Evolutionary conservation across 169 alveolate species (phyloP).

Genomic region (Cryptosporidium viatorum): DNA sequence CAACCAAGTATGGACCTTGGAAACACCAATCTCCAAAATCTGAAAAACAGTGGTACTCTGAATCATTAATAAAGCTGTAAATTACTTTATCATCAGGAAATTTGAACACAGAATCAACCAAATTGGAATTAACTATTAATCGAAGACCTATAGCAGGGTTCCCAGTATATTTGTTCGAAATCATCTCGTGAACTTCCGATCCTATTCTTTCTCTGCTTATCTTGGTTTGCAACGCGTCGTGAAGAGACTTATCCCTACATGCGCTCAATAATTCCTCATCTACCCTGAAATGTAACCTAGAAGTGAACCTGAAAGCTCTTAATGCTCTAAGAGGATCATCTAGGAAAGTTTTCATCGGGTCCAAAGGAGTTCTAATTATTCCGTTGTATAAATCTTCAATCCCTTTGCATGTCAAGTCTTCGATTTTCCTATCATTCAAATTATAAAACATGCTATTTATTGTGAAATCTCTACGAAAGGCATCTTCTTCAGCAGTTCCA

Average conservation of each 20-base stretch:
- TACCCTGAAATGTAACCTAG: constrained; percentile 87
- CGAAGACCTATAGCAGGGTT: constrained; percentile 70
- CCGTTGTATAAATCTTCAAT: constrained; percentile 90
- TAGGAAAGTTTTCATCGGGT: constrained; percentile 91
- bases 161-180: constrained; percentile 49
- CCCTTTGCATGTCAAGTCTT: constrained; percentile 95
- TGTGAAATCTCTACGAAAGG: constrained; percentile 97
- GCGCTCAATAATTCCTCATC: constrained; percentile 83
- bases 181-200: constrained; percentile 77
- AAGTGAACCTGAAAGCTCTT: constrained; percentile 96
- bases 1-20: constrained; percentile 57
- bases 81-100: constrained; percentile 35
- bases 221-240: constrained; percentile 70
- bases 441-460: constrained; percentile 97
- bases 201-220: constrained; percentile 78
- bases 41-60: background rate
- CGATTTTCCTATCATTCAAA: constrained; percentile 90
- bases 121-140: constrained; percentile 15
- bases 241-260: constrained; percentile 7
- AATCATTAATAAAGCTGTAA: constrained; percentile 14
- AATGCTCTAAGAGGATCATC: constrained; percentile 98
- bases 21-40: constrained; percentile 43
- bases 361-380: constrained; percentile 94
- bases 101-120: constrained; percentile 59
- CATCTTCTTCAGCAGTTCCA: constrained; percentile 97